These are phyloP conservation scores for Artemisia annua DNA, from an alignment of 129 eudicot species.

Conservation along the genomic window DNA sequence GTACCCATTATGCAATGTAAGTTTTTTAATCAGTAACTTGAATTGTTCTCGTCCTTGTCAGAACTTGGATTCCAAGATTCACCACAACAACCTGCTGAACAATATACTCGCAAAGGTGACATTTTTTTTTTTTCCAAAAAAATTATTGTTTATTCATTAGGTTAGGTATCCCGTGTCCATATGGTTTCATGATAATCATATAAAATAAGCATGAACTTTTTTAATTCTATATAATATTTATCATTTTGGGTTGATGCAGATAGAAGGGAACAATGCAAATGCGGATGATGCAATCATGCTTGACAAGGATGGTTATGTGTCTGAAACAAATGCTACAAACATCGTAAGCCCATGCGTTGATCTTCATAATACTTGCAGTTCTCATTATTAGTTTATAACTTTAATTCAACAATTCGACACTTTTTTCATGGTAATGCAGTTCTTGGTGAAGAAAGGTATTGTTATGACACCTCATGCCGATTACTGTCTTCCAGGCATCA, in stretches of 20 bases:
- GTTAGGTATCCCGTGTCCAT: not conserved
- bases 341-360: slow-evolving; percentile 47
- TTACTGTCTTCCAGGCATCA: slow-evolving; percentile 97
- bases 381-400: not conserved
- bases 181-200: not conserved
- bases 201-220: not conserved
- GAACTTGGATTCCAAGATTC: slow-evolving; percentile 99
- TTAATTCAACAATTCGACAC: not conserved
- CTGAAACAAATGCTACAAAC: slow-evolving; percentile 99
- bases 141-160: no score
- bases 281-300: slow-evolving; percentile 99
- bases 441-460: slow-evolving; percentile 86
- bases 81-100: slow-evolving; percentile 96
- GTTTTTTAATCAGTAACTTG: slow-evolving; percentile 1
- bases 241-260: slow-evolving; percentile 50
- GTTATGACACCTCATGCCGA: slow-evolving; percentile 95
- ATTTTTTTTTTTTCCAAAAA: not conserved
- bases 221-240: not conserved
- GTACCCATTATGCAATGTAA: not conserved
- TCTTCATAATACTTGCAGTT: not conserved
- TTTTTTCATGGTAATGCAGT: slow-evolving; percentile 49
- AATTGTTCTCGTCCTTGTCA: slow-evolving; percentile 34
- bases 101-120: slow-evolving; percentile 92
- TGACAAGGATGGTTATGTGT: slow-evolving; percentile 95
- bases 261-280: slow-evolving; percentile 91